phyloP scores from a whole-genome alignment of 2,329 filamentous ascomycete species.

The Scedosporium minutisporum region DNA sequence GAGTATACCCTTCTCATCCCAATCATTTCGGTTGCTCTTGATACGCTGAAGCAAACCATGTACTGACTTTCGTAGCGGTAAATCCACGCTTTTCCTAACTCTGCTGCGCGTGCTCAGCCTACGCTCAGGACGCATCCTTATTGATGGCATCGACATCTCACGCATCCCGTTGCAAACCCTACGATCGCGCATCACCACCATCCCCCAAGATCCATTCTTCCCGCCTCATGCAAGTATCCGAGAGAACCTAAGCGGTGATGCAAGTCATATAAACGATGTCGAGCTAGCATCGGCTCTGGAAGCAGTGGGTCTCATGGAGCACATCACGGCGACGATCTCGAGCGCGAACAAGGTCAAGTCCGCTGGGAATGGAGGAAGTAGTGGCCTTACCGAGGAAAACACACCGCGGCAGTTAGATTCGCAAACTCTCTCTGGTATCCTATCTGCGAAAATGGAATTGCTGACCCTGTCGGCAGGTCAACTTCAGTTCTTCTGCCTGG shows the following conservation, averaged over 20 bases:
- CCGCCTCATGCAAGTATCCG: slow-evolving; percentile 1
- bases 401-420: neutral
- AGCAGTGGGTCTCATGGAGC: neutral
- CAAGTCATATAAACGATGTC: neutral
- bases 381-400: no score
- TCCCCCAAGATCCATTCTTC: slow-evolving; percentile 13
- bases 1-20: neutral
- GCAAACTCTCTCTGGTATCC: neutral
- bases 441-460: neutral
- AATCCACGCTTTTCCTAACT: neutral
- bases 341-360: neutral
- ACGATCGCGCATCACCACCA: slow-evolving; percentile 11
- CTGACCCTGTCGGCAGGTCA: slow-evolving; percentile 6
- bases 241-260: slow-evolving; percentile 1
- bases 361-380: no score
- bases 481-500: slow-evolving; percentile 13
- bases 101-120: slow-evolving; percentile 9
- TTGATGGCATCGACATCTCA: slow-evolving; percentile 11
- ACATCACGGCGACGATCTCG: neutral
- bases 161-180: slow-evolving; percentile 11
- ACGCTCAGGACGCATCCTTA: slow-evolving; percentile 8
- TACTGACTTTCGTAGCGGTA: neutral
- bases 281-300: neutral
- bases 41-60: neutral
- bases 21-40: neutral